Percentiles rank a stretch among this genome's conserved stretches.
Evolutionary conservation across 2,329 filamentous ascomycete genomes (phyloP).

Genomic region (Arthroderma uncinatum): DNA sequence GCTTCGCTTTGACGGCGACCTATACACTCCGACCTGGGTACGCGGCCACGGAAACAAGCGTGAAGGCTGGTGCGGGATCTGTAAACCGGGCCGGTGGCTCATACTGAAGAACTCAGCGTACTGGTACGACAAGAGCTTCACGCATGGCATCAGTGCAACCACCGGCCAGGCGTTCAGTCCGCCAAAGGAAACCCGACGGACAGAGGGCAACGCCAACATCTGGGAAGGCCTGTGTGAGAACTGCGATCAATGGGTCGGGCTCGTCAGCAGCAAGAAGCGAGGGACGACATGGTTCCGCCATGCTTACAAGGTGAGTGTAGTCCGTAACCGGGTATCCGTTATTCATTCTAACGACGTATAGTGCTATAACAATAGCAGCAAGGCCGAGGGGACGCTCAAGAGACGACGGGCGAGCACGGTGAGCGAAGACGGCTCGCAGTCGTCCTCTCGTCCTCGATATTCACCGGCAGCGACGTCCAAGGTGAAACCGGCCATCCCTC

Average conservation of each 20-base stretch:
- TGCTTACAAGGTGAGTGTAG: constrained; percentile 59
- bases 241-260: constrained; percentile 25
- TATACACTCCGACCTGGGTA: constrained; percentile 77
- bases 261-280: constrained; percentile 69
- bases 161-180: constrained; percentile 69
- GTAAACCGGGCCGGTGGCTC: constrained; percentile 74
- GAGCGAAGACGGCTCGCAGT: background rate
- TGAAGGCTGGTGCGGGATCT: constrained; percentile 82
- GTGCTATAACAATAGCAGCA: constrained; percentile 48
- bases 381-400: constrained; percentile 56
- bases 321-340: background rate
- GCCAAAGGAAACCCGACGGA: constrained; percentile 61
- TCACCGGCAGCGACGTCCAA: background rate
- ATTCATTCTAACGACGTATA: constrained; percentile 23
- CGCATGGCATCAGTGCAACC: constrained; percentile 72
- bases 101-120: constrained; percentile 84
- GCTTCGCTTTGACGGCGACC: constrained; percentile 64
- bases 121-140: constrained; percentile 89
- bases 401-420: constrained; percentile 42
- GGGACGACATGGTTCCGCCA: constrained; percentile 88
- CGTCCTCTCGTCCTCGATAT: background rate
- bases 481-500: background rate
- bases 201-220: constrained; percentile 60
- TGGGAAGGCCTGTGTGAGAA: constrained; percentile 31
- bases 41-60: constrained; percentile 78